These are phyloP conservation scores for Nothophaeocryptopus gaeumannii DNA, from an alignment of 2,329 filamentous ascomycete species.

Conservation along the genomic window DNA sequence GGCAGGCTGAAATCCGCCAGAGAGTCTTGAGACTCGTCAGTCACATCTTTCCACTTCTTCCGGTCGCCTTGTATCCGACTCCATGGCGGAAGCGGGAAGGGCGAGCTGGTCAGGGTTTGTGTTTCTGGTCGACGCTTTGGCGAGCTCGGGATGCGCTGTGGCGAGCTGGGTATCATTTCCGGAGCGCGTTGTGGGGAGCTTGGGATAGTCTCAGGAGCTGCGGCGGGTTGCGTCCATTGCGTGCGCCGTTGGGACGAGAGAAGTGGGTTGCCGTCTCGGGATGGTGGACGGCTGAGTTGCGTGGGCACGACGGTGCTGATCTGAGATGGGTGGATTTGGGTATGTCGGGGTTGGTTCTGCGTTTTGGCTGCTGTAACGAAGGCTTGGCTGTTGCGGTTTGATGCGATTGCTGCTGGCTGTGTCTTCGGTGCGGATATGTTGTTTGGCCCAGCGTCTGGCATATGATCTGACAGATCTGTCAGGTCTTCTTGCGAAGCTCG, in stretches of 20 bases:
- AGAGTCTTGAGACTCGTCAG: neutral
- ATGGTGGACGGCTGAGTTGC: constrained; percentile 3
- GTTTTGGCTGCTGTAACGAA: neutral
- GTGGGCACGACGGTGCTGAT: constrained; percentile 14
- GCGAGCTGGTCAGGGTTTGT: constrained; percentile 16
- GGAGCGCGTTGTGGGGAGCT: neutral
- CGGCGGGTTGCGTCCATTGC: too few species aligned
- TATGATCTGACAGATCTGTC: too few species aligned
- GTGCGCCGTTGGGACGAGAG: too few species aligned
- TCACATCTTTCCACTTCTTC: neutral
- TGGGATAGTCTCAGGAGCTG: neutral
- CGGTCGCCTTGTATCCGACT: neutral
- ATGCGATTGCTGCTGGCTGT: neutral
- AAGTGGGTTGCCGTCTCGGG: neutral
- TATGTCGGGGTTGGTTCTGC: constrained; percentile 1
- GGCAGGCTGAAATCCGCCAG: constrained; percentile 3
- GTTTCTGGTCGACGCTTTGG: neutral
- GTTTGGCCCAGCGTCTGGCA: neutral
- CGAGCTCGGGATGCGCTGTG: too few species aligned
- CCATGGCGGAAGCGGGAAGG: constrained; percentile 14
- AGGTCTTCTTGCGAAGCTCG: neutral
- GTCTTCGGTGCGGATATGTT: neutral
- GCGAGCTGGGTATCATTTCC: neutral
- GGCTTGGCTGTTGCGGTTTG: neutral
- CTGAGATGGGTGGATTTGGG: constrained; percentile 3